Evolutionary conservation across 148 eudicot species (phyloP).

Genomic region (Rhododendron mucronatum): DNA sequence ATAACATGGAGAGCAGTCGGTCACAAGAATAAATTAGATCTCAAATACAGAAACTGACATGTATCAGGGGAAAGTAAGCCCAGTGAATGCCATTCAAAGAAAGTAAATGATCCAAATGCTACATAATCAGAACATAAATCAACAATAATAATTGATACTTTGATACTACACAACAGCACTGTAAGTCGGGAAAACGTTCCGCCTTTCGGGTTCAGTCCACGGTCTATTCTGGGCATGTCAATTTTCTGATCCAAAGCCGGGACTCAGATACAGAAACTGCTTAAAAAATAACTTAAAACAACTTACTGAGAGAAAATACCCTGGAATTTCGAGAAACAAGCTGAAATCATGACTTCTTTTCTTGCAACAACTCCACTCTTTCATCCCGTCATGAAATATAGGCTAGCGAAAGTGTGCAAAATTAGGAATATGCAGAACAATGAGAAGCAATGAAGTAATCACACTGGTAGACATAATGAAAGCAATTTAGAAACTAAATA

Average conservation of each 20-base stretch:
- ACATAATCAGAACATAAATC: background rate
- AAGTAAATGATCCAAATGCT: background rate
- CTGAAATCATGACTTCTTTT: slow-evolving; percentile 90
- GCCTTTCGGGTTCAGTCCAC: background rate
- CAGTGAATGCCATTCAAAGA: background rate
- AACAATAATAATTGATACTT: background rate
- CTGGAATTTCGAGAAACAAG: slow-evolving; percentile 78
- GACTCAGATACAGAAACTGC: background rate
- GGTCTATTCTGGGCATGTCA: background rate
- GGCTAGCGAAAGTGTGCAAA: slow-evolving; percentile 49
- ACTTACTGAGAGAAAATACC: slow-evolving; percentile 39
- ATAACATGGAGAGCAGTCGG: background rate
- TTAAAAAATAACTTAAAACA: slow-evolving; percentile 1
- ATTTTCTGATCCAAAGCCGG: background rate
- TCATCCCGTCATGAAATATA: slow-evolving; percentile 91
- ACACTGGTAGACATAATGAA: background rate
- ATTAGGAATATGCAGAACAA: background rate
- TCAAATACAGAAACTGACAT: background rate
- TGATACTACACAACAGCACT: background rate
- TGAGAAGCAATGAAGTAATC: background rate
- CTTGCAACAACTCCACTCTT: slow-evolving; percentile 99
- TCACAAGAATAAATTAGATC: background rate
- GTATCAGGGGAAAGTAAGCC: background rate
- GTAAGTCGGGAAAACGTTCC: background rate
- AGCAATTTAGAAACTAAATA: background rate